Evolutionary conservation across 108 stramenopile species (phyloP).

Genomic region (Asterionellopsis glacialis): DNA sequence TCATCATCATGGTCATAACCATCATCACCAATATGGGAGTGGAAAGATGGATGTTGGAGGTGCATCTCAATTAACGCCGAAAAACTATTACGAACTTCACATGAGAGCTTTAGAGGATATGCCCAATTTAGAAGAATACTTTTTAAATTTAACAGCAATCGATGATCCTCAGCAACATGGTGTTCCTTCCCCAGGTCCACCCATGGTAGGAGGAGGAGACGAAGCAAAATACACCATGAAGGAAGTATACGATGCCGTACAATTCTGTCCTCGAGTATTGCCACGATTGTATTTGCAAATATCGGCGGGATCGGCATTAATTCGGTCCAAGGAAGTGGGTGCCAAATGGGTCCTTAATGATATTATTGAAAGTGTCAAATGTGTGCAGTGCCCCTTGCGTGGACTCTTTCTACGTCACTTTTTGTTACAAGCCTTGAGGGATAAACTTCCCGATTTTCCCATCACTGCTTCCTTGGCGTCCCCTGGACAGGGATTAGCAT

Average conservation of each 20-base stretch:
- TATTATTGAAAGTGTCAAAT: conserved; percentile 92
- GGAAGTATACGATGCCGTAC: conserved; percentile 92
- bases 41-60: conserved; percentile 16
- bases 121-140: conserved; percentile 90
- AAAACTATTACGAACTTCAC: conserved; percentile 98
- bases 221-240: conserved; percentile 52
- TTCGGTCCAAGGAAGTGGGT: conserved; percentile 70
- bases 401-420: conserved; percentile 98
- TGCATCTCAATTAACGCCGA: conserved; percentile 71
- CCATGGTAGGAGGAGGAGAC: conserved; percentile 11
- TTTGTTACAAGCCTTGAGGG: conserved; percentile 82
- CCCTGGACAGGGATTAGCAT: conserved; percentile 1
- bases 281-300: conserved; percentile 97
- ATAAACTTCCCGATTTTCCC: conserved; percentile 67
- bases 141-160: conserved; percentile 42
- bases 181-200: no score
- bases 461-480: conserved; percentile 3
- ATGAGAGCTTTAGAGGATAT: conserved; percentile 94
- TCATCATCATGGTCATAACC: conserved; percentile 21
- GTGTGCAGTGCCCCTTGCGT: conserved; percentile 97
- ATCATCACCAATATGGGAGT: conserved; percentile 24
- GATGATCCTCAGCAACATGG: not conserved
- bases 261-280: conserved; percentile 91
- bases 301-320: conserved; percentile 92
- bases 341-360: conserved; percentile 89